Evolutionary conservation across 768 basidiomycete genomes (phyloP), one percentile per base, ranked within the genome.

Genomic region (Hericium coralloides): DNA sequence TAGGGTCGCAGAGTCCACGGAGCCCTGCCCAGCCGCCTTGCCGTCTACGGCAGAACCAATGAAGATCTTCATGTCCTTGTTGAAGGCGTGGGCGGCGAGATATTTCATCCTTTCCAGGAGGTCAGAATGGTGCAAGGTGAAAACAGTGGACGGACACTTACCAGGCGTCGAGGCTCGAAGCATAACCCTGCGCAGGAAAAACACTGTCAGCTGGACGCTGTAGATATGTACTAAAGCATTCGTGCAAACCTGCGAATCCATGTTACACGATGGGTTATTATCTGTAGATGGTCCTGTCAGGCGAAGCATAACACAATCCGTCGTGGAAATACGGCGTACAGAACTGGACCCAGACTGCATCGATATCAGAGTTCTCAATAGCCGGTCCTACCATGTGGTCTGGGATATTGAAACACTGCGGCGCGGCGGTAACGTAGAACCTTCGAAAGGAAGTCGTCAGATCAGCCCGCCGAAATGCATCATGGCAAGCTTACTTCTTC

Each of bases 281-380:
- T 45, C 43, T 45, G 17, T 17, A 7, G 43, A 45, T 31, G 31
- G 10, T 31, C 31, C 4, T 31, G 31, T 31, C 31, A 31, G 31
- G 31, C 10, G 10, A 31, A 31, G 31, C 7, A 31, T 6, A 8
- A 45, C 43, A 45, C 17, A 20, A 17, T 45, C 43, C 7, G 4
- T 43, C n/a, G 43, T 20, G n/a, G 43, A 45, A 20, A 12, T 14
- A 45, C 43, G 26, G 31, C 68, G 47, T 55, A 73, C 73, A 83
- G 64, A 84, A 83, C 65, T 83, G 82, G 23, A 71, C 65, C 57
- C 72, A 74, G 37, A 75, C 64, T 18, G 69, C 70, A 55, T 74
- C 74, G 61, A 74, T 74, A 22, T 57, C 55, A 1, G 70, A 70
- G 8, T 63, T 62, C 55, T 73, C 71, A 20, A 75, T 56, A 3